Evolutionary conservation across 2,329 filamentous ascomycete species (phyloP).

Genomic region (Tolypocladium endophyticum): DNA sequence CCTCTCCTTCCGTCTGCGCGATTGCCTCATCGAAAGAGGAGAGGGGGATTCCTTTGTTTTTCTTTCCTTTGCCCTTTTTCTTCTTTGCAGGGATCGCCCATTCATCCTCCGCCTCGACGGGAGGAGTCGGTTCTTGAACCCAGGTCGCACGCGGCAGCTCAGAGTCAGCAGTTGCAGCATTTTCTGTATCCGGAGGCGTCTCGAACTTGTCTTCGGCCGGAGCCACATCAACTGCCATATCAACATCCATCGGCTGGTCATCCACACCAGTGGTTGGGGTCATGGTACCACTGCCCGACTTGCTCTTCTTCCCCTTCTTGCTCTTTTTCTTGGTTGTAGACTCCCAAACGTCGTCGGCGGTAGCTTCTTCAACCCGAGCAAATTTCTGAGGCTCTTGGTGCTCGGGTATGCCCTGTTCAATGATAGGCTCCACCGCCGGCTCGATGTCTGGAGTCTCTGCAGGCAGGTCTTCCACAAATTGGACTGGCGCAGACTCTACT

Average conservation of each 20-base stretch:
- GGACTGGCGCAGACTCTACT: not conserved
- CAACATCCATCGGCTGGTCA: constrained; percentile 1
- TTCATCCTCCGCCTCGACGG: constrained; percentile 3
- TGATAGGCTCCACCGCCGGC: not conserved
- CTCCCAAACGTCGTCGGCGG: constrained; percentile 13
- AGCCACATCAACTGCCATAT: not conserved
- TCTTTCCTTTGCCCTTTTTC: constrained; percentile 26
- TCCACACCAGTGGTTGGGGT: constrained; percentile 5
- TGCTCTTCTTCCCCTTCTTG: constrained; percentile 24
- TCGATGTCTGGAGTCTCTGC: not conserved
- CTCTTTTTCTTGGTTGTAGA: constrained; percentile 31
- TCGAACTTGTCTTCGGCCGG: not conserved
- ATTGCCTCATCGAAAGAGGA: not conserved
- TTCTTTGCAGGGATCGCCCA: constrained; percentile 8
- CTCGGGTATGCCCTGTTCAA: not conserved
- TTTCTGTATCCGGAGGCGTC: not conserved
- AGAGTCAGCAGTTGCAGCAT: not conserved
- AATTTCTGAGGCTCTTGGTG: constrained; percentile 2
- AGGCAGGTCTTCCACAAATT: not conserved
- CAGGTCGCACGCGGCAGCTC: not conserved
- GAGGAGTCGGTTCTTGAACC: not conserved
- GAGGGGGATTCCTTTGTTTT: constrained; percentile 6
- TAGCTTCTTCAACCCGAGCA: not conserved
- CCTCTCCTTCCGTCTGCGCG: not conserved
- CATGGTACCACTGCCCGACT: not conserved